Conservation (phyloP, 805 yeast genomes). For the Metschnikowia peoriensis region DNA sequence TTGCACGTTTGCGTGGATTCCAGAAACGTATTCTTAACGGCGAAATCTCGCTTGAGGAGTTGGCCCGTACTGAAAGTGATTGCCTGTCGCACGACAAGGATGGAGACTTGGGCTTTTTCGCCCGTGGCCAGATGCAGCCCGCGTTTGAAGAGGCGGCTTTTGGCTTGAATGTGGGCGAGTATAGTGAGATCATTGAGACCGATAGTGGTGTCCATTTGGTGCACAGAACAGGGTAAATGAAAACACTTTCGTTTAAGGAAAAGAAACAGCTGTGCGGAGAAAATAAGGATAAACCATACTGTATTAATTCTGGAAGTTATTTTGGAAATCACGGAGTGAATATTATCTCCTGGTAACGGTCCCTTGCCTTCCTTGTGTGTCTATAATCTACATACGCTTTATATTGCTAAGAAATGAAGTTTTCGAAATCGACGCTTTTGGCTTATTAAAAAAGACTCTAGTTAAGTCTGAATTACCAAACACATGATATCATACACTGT, state of each 20-base stretch:
- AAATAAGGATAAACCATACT: too few relatives aligned
- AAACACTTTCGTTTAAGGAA: neutral
- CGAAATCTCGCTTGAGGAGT: constrained; percentile 59
- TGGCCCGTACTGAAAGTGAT: constrained; percentile 84
- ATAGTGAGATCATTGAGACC: constrained; percentile 80
- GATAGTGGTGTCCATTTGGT: constrained; percentile 90
- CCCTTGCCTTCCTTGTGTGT: too few relatives aligned
- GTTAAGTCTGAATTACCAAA: too few relatives aligned
- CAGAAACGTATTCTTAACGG: constrained; percentile 63
- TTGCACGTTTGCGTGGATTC: constrained; percentile 55
- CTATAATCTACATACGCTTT: too few relatives aligned
- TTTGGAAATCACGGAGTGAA: too few relatives aligned
- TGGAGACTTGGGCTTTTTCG: constrained; percentile 91
- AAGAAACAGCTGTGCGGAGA: too few relatives aligned
- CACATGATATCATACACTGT: too few relatives aligned
- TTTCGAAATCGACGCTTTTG: too few relatives aligned
- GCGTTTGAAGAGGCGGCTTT: constrained; percentile 87
- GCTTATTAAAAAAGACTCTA: too few relatives aligned
- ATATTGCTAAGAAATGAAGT: too few relatives aligned
- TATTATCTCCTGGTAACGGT: too few relatives aligned
- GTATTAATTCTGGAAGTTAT: too few relatives aligned
- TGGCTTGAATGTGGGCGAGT: constrained; percentile 75
- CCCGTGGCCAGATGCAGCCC: constrained; percentile 93
- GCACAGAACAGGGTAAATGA: constrained; percentile 62
- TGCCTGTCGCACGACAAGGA: constrained; percentile 83